Evolutionary conservation across 1,284 basidiomycete species (phyloP).

Genomic region (Sporisorium exsertum): DNA sequence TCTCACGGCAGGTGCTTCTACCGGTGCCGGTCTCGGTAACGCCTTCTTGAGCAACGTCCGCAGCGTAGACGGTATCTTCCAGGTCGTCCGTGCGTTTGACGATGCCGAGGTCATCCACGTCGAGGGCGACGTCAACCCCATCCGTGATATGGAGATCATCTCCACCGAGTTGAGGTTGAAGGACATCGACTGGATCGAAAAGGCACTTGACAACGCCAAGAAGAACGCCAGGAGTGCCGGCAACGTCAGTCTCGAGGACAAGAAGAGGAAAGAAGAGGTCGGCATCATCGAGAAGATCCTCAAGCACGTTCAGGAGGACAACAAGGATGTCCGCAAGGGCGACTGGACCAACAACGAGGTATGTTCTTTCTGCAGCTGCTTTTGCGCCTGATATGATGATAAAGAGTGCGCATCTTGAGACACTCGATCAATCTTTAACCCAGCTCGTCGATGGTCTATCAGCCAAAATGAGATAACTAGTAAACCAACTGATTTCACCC

Average conservation of each 20-base stretch:
- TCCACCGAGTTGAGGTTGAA: slow-evolving; percentile 83
- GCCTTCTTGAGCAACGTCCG: slow-evolving; percentile 97
- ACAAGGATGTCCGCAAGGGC: slow-evolving; percentile 91
- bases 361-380: slow-evolving; percentile 64
- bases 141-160: slow-evolving; percentile 98
- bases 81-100: slow-evolving; percentile 96
- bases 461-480: slow-evolving; percentile 66
- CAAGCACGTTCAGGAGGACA: slow-evolving; percentile 82
- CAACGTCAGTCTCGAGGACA: slow-evolving; percentile 87
- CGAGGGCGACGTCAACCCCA: slow-evolving; percentile 95
- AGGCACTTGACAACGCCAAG: slow-evolving; percentile 77
- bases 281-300: slow-evolving; percentile 85
- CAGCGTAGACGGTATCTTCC: slow-evolving; percentile 99
- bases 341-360: slow-evolving; percentile 99
- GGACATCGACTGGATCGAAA: slow-evolving; percentile 99
- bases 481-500: slow-evolving; percentile 52
- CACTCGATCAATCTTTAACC: slow-evolving; percentile 78
- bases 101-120: slow-evolving; percentile 99
- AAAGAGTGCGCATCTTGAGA: slow-evolving; percentile 75
- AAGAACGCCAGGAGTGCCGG: slow-evolving; percentile 71
- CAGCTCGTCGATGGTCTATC: slow-evolving; percentile 77
- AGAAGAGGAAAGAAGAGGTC: slow-evolving; percentile 95
- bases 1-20: slow-evolving; percentile 94
- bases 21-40: slow-evolving; percentile 97
- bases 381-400: slow-evolving; percentile 74